Evolutionary conservation across 495 filamentous ascomycete genomes (phyloP).

Genomic region (Aspergillus biplanus): DNA sequence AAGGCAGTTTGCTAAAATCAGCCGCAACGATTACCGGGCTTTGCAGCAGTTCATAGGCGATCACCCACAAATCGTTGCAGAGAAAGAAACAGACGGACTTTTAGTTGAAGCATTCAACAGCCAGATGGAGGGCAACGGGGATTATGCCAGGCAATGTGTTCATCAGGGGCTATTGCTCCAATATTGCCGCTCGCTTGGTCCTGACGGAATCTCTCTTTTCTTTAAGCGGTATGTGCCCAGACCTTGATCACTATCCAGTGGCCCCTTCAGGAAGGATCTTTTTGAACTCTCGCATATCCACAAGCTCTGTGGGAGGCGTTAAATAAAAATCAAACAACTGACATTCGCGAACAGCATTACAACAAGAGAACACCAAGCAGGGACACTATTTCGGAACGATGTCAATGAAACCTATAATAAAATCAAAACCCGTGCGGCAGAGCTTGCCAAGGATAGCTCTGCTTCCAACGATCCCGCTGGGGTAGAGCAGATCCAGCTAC

Average conservation of each 20-base stretch:
- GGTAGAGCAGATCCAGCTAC: slow-evolving; percentile 97
- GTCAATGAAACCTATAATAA: slow-evolving; percentile 82
- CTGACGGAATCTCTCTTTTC: slow-evolving; percentile 88
- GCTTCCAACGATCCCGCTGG: slow-evolving; percentile 68
- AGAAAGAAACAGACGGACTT: slow-evolving; percentile 89
- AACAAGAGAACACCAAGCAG: slow-evolving; percentile 90
- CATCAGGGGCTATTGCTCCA: slow-evolving; percentile 92
- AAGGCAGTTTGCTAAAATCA: slow-evolving; percentile 78
- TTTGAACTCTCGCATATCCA: too few relatives aligned
- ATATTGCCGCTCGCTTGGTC: slow-evolving; percentile 88
- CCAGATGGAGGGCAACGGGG: slow-evolving; percentile 72
- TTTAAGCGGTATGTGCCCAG: slow-evolving; percentile 70
- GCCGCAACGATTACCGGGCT: slow-evolving; percentile 70
- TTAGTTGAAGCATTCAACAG: slow-evolving; percentile 89
- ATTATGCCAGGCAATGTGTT: slow-evolving; percentile 83
- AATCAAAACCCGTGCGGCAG: slow-evolving; percentile 77
- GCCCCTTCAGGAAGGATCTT: background rate
- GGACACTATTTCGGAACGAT: slow-evolving; percentile 88
- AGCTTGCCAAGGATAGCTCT: slow-evolving; percentile 69
- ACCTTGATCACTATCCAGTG: background rate
- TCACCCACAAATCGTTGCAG: slow-evolving; percentile 76
- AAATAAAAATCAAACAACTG: background rate
- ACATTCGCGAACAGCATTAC: slow-evolving; percentile 64
- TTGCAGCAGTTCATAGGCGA: slow-evolving; percentile 73
- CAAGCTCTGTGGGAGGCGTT: background rate